These are phyloP conservation scores for Tulasnella calospora DNA, from an alignment of 768 basidiomycete species.

Conservation along the genomic window DNA sequence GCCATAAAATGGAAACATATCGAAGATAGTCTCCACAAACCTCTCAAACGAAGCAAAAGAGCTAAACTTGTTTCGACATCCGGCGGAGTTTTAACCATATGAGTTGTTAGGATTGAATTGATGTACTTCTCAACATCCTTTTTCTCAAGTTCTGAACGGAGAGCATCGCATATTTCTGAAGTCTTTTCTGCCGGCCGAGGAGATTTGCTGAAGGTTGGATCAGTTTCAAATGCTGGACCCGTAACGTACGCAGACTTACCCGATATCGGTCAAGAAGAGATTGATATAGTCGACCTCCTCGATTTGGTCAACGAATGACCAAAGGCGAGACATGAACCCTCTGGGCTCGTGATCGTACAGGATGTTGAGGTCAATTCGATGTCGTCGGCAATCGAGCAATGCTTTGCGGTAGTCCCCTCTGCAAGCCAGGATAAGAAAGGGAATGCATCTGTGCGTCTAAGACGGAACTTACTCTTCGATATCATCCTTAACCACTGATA, in stretches of 20 bases:
- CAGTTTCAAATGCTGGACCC: neutral
- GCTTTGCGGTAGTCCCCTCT: constrained; percentile 78
- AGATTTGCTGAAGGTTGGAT: constrained; percentile 48
- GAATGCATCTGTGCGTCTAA: neutral
- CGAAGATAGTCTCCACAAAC: constrained; percentile 42
- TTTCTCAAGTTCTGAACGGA: constrained; percentile 66
- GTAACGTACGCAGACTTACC: constrained; percentile 46
- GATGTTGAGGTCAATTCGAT: constrained; percentile 84
- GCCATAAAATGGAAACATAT: too few relatives aligned
- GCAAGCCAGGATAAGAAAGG: neutral
- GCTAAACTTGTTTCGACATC: constrained; percentile 82
- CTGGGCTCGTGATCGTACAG: constrained; percentile 77
- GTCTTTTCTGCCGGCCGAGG: constrained; percentile 55
- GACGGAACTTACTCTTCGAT: constrained; percentile 56
- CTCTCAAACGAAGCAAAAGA: constrained; percentile 69
- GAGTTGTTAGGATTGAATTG: constrained; percentile 86
- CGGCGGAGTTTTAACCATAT: constrained; percentile 86
- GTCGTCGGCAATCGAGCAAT: constrained; percentile 85
- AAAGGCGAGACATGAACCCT: constrained; percentile 57
- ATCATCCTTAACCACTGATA: constrained; percentile 74
- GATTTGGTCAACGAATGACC: constrained; percentile 75
- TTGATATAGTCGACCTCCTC: constrained; percentile 89
- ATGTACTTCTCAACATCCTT: constrained; percentile 73
- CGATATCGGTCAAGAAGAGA: constrained; percentile 79
- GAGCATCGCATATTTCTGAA: constrained; percentile 65